A percentile compares a stretch with the other conserved stretches of the same genome.
Conservation (phyloP, 1,284 basidiomycete genomes). For the Peniophora sp. region DNA sequence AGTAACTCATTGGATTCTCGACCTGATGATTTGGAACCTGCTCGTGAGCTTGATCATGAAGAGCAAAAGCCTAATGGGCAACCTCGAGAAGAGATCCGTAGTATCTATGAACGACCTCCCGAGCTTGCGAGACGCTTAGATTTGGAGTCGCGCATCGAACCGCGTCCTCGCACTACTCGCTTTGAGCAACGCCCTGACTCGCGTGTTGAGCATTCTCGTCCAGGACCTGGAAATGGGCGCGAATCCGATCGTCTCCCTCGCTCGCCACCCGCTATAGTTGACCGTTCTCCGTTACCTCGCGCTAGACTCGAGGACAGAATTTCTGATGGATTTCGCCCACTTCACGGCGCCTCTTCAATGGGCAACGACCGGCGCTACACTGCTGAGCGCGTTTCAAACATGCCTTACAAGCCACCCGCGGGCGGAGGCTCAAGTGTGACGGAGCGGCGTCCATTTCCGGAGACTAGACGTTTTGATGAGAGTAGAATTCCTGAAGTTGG, state of each 20-base stretch:
- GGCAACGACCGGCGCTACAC: too few species aligned
- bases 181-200: not conserved
- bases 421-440: too few species aligned
- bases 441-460: too few species aligned
- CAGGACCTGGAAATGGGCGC: not conserved
- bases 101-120: constrained; percentile 9
- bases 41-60: constrained; percentile 18
- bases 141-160: too few species aligned
- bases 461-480: constrained; percentile 2
- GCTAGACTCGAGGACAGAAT: not conserved
- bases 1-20: constrained; percentile 6
- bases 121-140: constrained; percentile 1
- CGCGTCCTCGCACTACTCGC: too few species aligned
- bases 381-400: too few species aligned
- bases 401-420: too few species aligned
- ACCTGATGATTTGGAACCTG: constrained; percentile 18
- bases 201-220: not conserved
- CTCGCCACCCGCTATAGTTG: not conserved
- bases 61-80: constrained; percentile 17
- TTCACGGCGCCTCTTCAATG: too few species aligned
- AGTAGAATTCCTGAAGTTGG: not conserved
- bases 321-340: too few species aligned
- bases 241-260: not conserved
- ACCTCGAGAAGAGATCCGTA: constrained; percentile 7
- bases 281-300: not conserved